Evolutionary conservation across 164 flowering plant species (phyloP).

Genomic region (Tetracentron sinense): DNA sequence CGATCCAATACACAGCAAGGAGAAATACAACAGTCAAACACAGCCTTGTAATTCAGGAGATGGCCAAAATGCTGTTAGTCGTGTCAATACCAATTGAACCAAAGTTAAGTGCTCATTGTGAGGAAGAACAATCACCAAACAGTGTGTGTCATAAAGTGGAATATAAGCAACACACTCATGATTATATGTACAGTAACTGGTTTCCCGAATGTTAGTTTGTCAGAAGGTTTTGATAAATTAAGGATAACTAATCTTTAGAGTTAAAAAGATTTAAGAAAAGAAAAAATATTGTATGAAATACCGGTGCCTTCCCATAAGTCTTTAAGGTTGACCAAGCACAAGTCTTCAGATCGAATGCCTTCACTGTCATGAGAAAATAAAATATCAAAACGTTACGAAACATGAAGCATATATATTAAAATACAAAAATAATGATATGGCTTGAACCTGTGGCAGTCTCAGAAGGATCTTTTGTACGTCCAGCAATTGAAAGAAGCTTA

Average conservation of each 20-base stretch:
- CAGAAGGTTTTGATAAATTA: no score
- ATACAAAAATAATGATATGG: neutral
- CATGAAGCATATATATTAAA: neutral
- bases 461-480: conserved; percentile 92
- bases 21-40: neutral
- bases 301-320: conserved; percentile 96
- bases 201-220: no score
- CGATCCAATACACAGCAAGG: neutral
- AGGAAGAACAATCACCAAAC: no score
- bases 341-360: conserved; percentile 74
- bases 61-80: neutral
- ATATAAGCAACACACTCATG: no score
- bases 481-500: conserved; percentile 89
- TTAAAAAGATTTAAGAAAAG: no score
- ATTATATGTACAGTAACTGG: no score
- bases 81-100: no score
- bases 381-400: no score
- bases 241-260: no score
- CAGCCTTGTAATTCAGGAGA: neutral
- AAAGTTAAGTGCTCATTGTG: no score
- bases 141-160: no score
- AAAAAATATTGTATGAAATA: conserved; percentile 28
- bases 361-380: conserved; percentile 53
- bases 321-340: conserved; percentile 75
- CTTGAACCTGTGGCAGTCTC: conserved; percentile 74